Evolutionary conservation across 2,329 filamentous ascomycete genomes (phyloP).

Genomic region (Penicillium glabrum): DNA sequence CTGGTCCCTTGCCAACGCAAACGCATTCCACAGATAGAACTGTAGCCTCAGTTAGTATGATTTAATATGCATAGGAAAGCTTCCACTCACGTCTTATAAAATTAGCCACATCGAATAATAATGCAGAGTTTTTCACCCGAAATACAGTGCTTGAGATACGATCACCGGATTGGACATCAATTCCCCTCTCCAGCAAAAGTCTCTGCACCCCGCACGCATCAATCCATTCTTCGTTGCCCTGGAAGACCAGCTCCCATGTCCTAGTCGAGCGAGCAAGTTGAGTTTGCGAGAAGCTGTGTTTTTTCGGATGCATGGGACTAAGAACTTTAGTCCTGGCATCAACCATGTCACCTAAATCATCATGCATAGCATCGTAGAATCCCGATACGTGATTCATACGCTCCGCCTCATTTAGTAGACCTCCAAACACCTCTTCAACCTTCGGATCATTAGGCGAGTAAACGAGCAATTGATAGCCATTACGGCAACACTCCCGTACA

Average conservation of each 20-base stretch:
- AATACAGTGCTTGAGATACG: slow-evolving; percentile 4
- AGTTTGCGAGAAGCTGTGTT: slow-evolving; percentile 8
- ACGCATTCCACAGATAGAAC: slow-evolving; percentile 16
- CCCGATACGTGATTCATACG: slow-evolving; percentile 16
- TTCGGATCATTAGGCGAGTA: slow-evolving; percentile 5
- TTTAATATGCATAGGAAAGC: background rate
- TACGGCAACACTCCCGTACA: slow-evolving; percentile 22
- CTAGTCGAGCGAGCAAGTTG: slow-evolving; percentile 10
- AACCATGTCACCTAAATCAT: slow-evolving; percentile 13
- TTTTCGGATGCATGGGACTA: slow-evolving; percentile 7
- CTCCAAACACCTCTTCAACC: slow-evolving; percentile 18
- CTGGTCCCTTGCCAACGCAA: slow-evolving; percentile 24
- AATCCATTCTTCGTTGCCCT: slow-evolving; percentile 18
- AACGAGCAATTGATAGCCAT: slow-evolving; percentile 21
- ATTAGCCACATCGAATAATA: slow-evolving; percentile 10
- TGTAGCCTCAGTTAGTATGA: background rate
- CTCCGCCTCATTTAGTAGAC: slow-evolving; percentile 3
- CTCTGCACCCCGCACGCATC: slow-evolving; percentile 27
- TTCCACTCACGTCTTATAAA: slow-evolving; percentile 21
- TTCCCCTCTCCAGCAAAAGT: slow-evolving; percentile 17
- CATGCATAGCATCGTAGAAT: slow-evolving; percentile 15
- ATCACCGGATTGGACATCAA: slow-evolving; percentile 10
- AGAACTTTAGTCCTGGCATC: slow-evolving; percentile 19
- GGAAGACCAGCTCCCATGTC: slow-evolving; percentile 17
- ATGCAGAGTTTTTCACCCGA: slow-evolving; percentile 2